Evolutionary conservation across 768 basidiomycete genomes (phyloP).

Genomic region (Pisolithus albus): DNA sequence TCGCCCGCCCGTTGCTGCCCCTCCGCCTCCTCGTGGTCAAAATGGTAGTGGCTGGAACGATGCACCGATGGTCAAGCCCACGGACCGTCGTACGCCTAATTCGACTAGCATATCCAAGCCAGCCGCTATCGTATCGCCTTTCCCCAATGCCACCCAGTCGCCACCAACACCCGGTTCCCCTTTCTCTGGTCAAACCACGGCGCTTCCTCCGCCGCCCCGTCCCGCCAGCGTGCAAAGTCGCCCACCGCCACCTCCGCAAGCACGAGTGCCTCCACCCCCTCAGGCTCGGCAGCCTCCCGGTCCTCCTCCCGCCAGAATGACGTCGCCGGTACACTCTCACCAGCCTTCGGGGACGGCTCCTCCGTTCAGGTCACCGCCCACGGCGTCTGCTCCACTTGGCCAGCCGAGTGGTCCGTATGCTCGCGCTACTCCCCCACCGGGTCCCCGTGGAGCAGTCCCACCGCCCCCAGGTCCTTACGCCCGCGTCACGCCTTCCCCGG

Average conservation of each 20-base stretch:
- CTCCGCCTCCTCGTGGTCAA: slow-evolving; percentile 59
- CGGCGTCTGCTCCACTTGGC: slow-evolving; percentile 21
- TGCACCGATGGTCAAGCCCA: slow-evolving; percentile 46
- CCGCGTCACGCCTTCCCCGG: slow-evolving; percentile 38
- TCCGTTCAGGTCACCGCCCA: slow-evolving; percentile 25
- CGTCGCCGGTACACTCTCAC: slow-evolving; percentile 41
- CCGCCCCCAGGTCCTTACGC: slow-evolving; percentile 31
- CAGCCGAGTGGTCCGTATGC: slow-evolving; percentile 31
- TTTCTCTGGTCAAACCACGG: slow-evolving; percentile 29
- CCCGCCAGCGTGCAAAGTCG: slow-evolving; percentile 34
- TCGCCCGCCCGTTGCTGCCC: slow-evolving; percentile 38
- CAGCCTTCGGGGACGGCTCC: slow-evolving; percentile 28
- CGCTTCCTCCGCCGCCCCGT: slow-evolving; percentile 46
- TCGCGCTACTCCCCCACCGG: slow-evolving; percentile 39
- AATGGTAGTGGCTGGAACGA: slow-evolving; percentile 87
- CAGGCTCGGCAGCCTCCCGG: slow-evolving; percentile 23
- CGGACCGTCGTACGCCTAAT: slow-evolving; percentile 46
- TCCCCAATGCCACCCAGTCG: slow-evolving; percentile 60
- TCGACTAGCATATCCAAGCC: slow-evolving; percentile 46
- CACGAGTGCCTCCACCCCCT: slow-evolving; percentile 33
- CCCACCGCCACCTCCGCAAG: slow-evolving; percentile 40
- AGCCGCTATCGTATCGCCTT: slow-evolving; percentile 77
- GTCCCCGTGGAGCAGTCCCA: slow-evolving; percentile 18
- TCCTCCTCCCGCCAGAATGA: slow-evolving; percentile 38
- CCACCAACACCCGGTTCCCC: slow-evolving; percentile 46